Evolutionary conservation across 2,329 filamentous ascomycete species (phyloP), one percentile per base, ranked within the genome.

Genomic region (Aspergillus sp.): DNA sequence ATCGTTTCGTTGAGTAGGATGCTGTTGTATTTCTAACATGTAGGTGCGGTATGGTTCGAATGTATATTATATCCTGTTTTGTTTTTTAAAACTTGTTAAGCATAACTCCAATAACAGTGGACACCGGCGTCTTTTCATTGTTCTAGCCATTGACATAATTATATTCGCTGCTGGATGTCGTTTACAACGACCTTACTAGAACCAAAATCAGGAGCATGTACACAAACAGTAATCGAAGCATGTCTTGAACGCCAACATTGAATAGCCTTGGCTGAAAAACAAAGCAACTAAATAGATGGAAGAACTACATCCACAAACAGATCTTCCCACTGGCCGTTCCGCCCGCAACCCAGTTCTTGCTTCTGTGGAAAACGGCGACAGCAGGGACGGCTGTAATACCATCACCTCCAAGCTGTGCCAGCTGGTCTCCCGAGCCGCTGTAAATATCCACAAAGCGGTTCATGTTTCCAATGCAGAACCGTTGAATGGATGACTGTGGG

Each of bases 401-500:
- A 0, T 96, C 91, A 0, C 92, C 91, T 1, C 88, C 91, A 4
- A 99, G 77, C 73, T 98, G 93, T 0, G 90, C 93, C 4, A 98
- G 77, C 72, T 98, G 93, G 67, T 91, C 88, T 0, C 95, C 95
- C 49, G 89, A 84, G 0, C 86, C 83, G 0, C 89, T 89, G 72
- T 90, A 99, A 0, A 99, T 84, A 69, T 99, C 95, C 1, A 98
- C 91, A 66, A 97, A 98, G 1, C 95, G 86, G 70, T 96, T 96
- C 95, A 98, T 98, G 66, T 98, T 99, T 1, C 91, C 95, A 57
- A 99, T 93, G 23, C 86, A 90, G 67, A 99, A 92, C 60, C 93
- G 91, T 62, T 96, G 88, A 5, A 96, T 86, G 7, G 88, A 87
- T 58, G 95, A 91, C 35, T 82, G 78, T 0, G 95, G 93, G 46